Percentiles rank a stretch among this genome's conserved stretches.
Conservation (phyloP, 1,284 basidiomycete species). For the Grifola frondosa region DNA sequence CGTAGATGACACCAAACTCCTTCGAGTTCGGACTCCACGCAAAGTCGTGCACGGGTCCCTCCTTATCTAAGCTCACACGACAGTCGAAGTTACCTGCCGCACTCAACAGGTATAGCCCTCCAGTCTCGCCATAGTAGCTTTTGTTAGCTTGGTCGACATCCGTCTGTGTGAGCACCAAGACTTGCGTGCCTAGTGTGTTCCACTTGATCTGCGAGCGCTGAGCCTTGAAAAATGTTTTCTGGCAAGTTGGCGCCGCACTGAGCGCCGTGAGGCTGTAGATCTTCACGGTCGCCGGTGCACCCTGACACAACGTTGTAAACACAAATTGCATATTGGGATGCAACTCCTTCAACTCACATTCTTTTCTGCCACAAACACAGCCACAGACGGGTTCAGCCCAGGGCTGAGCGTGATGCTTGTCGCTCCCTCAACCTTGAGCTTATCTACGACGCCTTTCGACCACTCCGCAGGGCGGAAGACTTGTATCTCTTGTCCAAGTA, state of each 20-base stretch:
- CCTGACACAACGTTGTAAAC: constrained; percentile 42
- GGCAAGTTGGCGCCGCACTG: constrained; percentile 58
- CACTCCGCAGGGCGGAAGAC: constrained; percentile 83
- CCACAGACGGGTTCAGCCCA: constrained; percentile 81
- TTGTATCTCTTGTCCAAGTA: constrained; percentile 84
- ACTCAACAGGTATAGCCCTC: constrained; percentile 86
- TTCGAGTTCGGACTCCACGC: constrained; percentile 97
- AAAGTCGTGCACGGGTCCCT: constrained; percentile 97
- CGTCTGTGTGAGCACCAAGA: constrained; percentile 88
- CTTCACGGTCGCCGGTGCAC: constrained; percentile 88
- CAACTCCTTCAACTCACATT: constrained; percentile 52
- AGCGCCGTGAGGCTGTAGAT: constrained; percentile 79
- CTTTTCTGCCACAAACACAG: constrained; percentile 92
- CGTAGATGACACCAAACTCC: constrained; percentile 95
- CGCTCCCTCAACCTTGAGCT: constrained; percentile 81
- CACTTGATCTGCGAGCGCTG: constrained; percentile 95
- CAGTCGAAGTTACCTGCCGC: constrained; percentile 97
- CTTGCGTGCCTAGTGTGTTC: constrained; percentile 89
- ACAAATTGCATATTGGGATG: not conserved
- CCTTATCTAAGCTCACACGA: constrained; percentile 90
- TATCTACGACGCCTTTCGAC: constrained; percentile 77
- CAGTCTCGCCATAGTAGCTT: constrained; percentile 98
- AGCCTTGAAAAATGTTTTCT: constrained; percentile 96
- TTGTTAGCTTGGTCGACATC: constrained; percentile 98
- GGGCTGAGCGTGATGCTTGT: constrained; percentile 77